Percentiles rank a stretch among this genome's conserved stretches.
Conservation (phyloP, 768 basidiomycete species). For the Paxillus involutus region DNA sequence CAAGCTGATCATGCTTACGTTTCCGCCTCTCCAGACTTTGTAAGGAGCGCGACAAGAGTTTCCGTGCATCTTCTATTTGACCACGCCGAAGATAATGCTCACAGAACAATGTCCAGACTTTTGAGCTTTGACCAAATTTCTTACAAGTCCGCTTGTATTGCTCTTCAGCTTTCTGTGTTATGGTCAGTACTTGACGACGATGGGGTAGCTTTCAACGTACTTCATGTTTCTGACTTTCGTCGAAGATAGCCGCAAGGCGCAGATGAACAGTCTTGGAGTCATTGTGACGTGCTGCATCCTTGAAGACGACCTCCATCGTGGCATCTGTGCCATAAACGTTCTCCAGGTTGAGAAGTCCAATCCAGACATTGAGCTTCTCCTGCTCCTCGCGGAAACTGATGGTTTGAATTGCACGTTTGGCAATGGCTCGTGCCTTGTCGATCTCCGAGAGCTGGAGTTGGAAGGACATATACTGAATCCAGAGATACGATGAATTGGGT, state of each 20-base stretch:
- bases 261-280: conserved; percentile 92
- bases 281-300: conserved; percentile 85
- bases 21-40: conserved; percentile 93
- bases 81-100: conserved; percentile 79
- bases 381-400: conserved; percentile 96
- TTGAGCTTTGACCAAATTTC: conserved; percentile 92
- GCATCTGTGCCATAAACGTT: conserved; percentile 89
- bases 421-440: conserved; percentile 90
- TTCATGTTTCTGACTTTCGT: conserved; percentile 78
- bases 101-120: conserved; percentile 89
- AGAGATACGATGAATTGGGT: conserved; percentile 95
- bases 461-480: conserved; percentile 99
- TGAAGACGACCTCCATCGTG: conserved; percentile 77
- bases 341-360: conserved; percentile 93
- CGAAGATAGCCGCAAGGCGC: conserved; percentile 80
- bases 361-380: conserved; percentile 97
- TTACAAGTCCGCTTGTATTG: conserved; percentile 86
- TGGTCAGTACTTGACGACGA: neutral
- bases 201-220: conserved; percentile 38
- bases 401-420: conserved; percentile 75
- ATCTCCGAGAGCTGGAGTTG: conserved; percentile 95
- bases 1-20: conserved; percentile 53
- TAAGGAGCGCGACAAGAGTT: conserved; percentile 80
- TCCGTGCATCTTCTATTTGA: conserved; percentile 77
- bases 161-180: conserved; percentile 83